A percentile compares a stretch with the other conserved stretches of the same genome.
These are phyloP conservation scores for Aspergillus proliferans DNA, from an alignment of 2,329 filamentous ascomycete genomes.

Conservation along the genomic window DNA sequence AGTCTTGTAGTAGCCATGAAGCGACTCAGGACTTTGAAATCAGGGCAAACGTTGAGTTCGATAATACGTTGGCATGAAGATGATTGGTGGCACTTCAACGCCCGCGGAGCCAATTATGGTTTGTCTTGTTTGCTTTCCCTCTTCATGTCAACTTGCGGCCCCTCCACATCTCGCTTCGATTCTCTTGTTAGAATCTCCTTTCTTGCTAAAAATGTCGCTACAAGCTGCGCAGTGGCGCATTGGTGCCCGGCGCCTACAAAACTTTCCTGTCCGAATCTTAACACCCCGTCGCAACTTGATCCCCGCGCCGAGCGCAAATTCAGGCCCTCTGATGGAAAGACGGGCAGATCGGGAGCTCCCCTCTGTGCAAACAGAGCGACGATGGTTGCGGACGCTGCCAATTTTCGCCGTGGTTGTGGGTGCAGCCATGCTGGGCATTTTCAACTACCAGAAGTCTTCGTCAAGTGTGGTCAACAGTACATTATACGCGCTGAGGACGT, in stretches of 20 bases:
- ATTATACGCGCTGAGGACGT: conserved; percentile 85
- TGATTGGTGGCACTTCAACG: conserved; percentile 2
- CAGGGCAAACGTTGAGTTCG: conserved; percentile 7
- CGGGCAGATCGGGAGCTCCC: conserved; percentile 50
- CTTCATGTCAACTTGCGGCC: background rate
- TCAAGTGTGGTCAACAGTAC: conserved; percentile 79
- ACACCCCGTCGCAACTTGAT: conserved; percentile 40
- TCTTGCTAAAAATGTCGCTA: conserved; percentile 12
- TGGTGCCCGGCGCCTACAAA: conserved; percentile 11
- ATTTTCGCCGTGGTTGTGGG: conserved; percentile 70
- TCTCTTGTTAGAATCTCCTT: conserved; percentile 7
- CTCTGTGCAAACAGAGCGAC: conserved; percentile 41
- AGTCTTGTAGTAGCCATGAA: conserved; percentile 56
- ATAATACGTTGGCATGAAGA: background rate
- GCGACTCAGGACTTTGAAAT: background rate
- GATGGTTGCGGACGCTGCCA: conserved; percentile 69
- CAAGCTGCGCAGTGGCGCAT: conserved; percentile 12
- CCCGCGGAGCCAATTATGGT: conserved; percentile 2
- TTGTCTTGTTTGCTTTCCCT: conserved; percentile 13
- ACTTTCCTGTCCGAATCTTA: conserved; percentile 6
- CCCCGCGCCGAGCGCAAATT: conserved; percentile 45
- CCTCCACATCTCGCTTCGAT: conserved; percentile 3
- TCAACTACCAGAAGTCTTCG: conserved; percentile 98
- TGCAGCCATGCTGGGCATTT: conserved; percentile 73
- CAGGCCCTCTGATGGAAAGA: conserved; percentile 48